phyloP scores from a whole-genome alignment of 495 filamentous ascomycete genomes.

The Xylaria bambusicola region DNA sequence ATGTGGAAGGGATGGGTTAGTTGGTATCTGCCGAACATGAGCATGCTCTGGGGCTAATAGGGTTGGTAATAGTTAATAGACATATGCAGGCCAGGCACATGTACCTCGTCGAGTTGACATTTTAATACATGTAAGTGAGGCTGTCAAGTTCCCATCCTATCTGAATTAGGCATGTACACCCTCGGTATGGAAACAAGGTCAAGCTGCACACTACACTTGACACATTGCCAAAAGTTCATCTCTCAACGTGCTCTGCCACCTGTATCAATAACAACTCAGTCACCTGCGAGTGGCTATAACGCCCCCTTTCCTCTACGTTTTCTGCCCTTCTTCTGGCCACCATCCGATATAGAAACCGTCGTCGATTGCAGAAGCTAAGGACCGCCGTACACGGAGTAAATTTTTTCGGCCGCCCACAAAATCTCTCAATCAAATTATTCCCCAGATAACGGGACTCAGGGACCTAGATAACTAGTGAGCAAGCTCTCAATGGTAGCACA shows the following conservation, averaged over 20 bases:
- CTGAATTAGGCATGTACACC: background rate
- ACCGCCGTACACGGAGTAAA: background rate
- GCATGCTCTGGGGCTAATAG: no score
- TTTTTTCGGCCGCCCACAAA: background rate
- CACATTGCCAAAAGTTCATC: background rate
- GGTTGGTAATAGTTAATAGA: no score
- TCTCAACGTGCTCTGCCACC: background rate
- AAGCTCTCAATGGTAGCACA: constrained; percentile 16
- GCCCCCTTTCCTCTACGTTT: no score
- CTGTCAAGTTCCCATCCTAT: background rate
- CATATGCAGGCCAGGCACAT: background rate
- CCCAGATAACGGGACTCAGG: no score
- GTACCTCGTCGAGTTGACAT: background rate
- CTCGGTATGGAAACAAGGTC: background rate
- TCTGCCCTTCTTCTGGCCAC: no score
- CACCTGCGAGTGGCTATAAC: no score
- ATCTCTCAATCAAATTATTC: constrained; percentile 3
- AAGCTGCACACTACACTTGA: background rate
- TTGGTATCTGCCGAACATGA: no score
- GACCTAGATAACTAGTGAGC: constrained; percentile 10
- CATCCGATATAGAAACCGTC: no score
- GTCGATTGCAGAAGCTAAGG: background rate
- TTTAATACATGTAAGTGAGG: constrained; percentile 1
- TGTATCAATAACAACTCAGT: background rate
- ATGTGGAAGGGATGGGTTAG: background rate